Evolutionary conservation across 2,329 filamentous ascomycete genomes (phyloP), one percentile per base, ranked within the genome.

Genomic region (Arthrobotrys conoides): DNA sequence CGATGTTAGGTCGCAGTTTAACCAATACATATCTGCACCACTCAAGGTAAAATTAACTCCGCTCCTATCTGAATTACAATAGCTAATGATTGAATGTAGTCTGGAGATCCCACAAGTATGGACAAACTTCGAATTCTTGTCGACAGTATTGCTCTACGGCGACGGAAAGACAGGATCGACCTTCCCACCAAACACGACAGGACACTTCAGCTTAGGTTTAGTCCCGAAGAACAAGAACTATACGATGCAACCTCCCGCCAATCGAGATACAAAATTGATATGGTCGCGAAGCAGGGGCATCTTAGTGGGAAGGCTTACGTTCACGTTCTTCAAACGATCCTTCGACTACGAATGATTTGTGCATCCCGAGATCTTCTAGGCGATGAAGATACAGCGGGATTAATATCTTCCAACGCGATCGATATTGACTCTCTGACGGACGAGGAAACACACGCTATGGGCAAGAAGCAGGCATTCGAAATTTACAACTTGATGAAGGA

Each of bases 351-450:
- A 9, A 88, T 97, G 48, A 92, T 98, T 65, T 97, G 94, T 83
- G 96, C 94, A 0, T 96, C 96, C n/a, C 92, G 92, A 80, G 95
- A 98, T 77, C 88, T 99, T 6, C 88, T 99, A 1, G 93, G 91
- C 71, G 90, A 94, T 41, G 91, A 95, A 20, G 95, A 98, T 82
- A 80, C 77, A 12, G 81, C 81, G 8, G 81, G 81, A 9, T 53
- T 82, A 16, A 82, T 81, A 16, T 80, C 79, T 14, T 80, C 80
- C 6, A 73, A 82, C 80, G 93, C 96, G 1, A 97, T 99, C 82
- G 92, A 96, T 81, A 88, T 98, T 22, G 94, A 96, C 78, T 93
- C 93, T 61, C 91, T 94, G 49, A 71, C 73, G 5, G 73, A 77
- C 24, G 90, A 91, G 5, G 89, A 91, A 8, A 77, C 73, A 5